phyloP scores from a whole-genome alignment of 208 protist genomes.

The Acanthamoeba royreba region DNA sequence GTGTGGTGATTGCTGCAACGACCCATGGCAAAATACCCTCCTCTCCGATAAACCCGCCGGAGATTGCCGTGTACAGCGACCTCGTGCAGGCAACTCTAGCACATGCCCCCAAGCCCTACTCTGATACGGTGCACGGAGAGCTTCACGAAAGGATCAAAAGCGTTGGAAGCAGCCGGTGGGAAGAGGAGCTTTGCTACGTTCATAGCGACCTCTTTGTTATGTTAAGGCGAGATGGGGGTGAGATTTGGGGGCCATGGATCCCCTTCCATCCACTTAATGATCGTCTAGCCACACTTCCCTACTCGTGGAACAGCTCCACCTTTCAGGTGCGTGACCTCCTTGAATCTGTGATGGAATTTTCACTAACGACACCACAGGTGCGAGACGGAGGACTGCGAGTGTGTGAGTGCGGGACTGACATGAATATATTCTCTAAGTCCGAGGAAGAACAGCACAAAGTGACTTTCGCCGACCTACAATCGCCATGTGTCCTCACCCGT shows the following conservation, averaged over 20 bases:
- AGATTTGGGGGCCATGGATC: not conserved
- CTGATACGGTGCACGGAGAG: not conserved
- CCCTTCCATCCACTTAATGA: not conserved
- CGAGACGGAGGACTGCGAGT: not conserved
- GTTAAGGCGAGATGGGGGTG: not conserved
- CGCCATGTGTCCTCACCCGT: not conserved
- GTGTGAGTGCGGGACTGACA: not conserved
- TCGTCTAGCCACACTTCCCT: not conserved
- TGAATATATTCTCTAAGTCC: not conserved
- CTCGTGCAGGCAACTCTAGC: not conserved
- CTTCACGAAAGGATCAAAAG: not conserved
- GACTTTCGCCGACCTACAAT: not conserved
- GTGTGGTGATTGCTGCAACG: not conserved
- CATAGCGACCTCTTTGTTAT: not conserved
- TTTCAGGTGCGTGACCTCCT: no score
- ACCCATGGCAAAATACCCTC: not conserved
- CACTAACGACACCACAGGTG: no score
- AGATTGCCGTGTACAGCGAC: not conserved
- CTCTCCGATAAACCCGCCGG: not conserved
- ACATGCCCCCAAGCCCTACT: not conserved
- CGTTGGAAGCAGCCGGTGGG: not conserved
- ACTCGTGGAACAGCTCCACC: not conserved
- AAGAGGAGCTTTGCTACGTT: not conserved
- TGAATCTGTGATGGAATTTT: no score
- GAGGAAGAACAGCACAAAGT: not conserved